A percentile compares a stretch with the other conserved stretches of the same genome.
Evolutionary conservation across 1,284 basidiomycete species (phyloP).

Genomic region (Peniophora sp.): DNA sequence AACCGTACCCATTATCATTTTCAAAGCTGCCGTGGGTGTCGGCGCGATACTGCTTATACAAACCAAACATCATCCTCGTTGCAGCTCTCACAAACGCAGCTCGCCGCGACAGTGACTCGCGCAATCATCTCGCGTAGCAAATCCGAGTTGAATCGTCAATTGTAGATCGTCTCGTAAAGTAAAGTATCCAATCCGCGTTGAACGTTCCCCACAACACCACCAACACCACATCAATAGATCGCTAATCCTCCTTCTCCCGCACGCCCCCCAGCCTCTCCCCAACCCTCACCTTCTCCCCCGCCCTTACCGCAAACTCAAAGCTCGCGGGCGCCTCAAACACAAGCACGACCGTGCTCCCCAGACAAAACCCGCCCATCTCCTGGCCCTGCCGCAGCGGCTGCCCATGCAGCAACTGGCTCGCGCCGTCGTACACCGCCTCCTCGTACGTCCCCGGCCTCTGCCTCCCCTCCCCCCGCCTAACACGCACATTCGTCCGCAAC

Average conservation of each 20-base stretch:
- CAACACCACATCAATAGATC: no score
- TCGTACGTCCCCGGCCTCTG: slow-evolving; percentile 86
- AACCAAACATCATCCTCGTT: no score
- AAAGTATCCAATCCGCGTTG: no score
- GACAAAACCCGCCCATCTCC: slow-evolving; percentile 96
- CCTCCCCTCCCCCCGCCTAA: slow-evolving; percentile 50
- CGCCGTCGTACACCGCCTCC: slow-evolving; percentile 85
- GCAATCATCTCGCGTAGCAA: no score
- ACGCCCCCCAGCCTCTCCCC: slow-evolving; percentile 71
- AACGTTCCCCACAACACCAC: not conserved
- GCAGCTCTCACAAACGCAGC: no score
- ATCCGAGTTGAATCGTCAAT: no score
- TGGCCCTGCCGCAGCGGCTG: slow-evolving; percentile 85
- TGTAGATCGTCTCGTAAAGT: no score
- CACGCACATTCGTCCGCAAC: slow-evolving; percentile 77
- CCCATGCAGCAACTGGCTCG: slow-evolving; percentile 76
- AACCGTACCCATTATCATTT: no score
- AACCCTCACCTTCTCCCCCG: slow-evolving; percentile 85
- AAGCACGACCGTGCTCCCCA: slow-evolving; percentile 94
- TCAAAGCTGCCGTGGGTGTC: no score
- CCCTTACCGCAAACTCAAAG: slow-evolving; percentile 77
- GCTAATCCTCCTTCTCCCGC: slow-evolving; percentile 11
- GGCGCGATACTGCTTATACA: no score
- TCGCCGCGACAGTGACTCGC: no score
- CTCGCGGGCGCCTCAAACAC: slow-evolving; percentile 91